Base-by-base conservation (phyloP, 805 yeast species). In the Maudiozyma pseudohumilis region DNA sequence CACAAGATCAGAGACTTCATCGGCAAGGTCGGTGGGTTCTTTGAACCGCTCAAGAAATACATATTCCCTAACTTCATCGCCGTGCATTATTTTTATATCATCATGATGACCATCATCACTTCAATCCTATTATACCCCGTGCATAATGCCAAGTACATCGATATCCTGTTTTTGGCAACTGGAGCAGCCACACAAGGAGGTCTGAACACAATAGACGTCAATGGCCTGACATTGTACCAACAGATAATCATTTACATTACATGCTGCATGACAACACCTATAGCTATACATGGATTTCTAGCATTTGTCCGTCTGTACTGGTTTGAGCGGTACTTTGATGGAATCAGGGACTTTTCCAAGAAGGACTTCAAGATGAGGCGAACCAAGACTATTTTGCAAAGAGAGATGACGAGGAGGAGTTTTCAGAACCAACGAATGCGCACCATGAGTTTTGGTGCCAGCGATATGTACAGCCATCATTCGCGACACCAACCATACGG, bases 171-270 rank as follows among this genome's bases (percentile, higher is more conserved):
- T 56, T 64, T 84, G 39, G 71, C 87, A 0, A 65, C 78, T 9
- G 89, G 94, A 9, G 76, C 92, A 0, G 62, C 80, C 1, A 86
- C 97, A 2, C 96, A 89, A 54, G 94, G 96, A 0, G 99, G 99
- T 1, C 63, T 92, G 39, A 87, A 86, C 55, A 80, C 96, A 0
- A 66, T 84, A 18, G 75, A 86, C 48, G 45, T 80, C 27, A 85
- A 85, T 54, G 59, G 65, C 0, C 46, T 88, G 40, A 60, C 68
- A 0, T 56, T 82, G 32, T 89, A 80, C 61, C 98, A 92, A 59
- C 97, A 89, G 54, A 71, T 87, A 12, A 65, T 72, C 8, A 59
- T 89, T 2, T 85, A 79, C 53, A 45, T 83, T 10, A 42, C 75
- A 3, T 62, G 88, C 21, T 66, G 75, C 44, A 48, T 86, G 16